Conservation (phyloP, 768 basidiomycete species). For the Psilocybe subaeruginosa region DNA sequence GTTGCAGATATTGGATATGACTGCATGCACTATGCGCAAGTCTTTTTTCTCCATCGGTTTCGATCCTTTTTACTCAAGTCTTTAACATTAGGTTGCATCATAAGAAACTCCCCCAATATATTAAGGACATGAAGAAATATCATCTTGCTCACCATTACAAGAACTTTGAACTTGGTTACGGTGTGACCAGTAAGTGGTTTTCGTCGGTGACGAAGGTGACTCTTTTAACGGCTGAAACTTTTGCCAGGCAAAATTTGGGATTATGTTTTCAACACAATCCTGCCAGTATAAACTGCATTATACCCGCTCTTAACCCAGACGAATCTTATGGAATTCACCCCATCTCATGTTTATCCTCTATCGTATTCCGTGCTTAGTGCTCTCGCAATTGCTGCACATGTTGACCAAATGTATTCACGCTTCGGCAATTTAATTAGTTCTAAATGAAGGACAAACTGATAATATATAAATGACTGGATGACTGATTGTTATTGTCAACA, state of each 20-base stretch:
- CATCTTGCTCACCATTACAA: conserved; percentile 98
- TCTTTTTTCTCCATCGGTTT: not conserved
- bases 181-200: conserved; percentile 78
- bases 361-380: not conserved
- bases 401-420: not conserved
- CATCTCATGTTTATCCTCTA: conserved; percentile 7
- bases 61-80: conserved; percentile 6
- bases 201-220: not conserved
- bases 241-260: conserved; percentile 90
- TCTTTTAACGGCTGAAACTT: not conserved
- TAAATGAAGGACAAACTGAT: not conserved
- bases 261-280: conserved; percentile 82
- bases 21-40: conserved; percentile 90
- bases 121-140: conserved; percentile 95
- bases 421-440: not conserved
- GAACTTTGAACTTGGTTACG: conserved; percentile 97
- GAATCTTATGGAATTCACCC: not conserved
- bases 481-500: not conserved
- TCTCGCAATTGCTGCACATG: not conserved
- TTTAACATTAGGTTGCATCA: conserved; percentile 68
- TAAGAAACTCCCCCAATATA: conserved; percentile 80
- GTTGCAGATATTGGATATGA: conserved; percentile 78
- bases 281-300: conserved; percentile 52
- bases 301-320: not conserved
- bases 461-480: not conserved